Percentiles rank a stretch among this genome's conserved stretches.
Evolutionary conservation across 1,284 basidiomycete genomes (phyloP).

Genomic region (Phellinidium pouzarii): DNA sequence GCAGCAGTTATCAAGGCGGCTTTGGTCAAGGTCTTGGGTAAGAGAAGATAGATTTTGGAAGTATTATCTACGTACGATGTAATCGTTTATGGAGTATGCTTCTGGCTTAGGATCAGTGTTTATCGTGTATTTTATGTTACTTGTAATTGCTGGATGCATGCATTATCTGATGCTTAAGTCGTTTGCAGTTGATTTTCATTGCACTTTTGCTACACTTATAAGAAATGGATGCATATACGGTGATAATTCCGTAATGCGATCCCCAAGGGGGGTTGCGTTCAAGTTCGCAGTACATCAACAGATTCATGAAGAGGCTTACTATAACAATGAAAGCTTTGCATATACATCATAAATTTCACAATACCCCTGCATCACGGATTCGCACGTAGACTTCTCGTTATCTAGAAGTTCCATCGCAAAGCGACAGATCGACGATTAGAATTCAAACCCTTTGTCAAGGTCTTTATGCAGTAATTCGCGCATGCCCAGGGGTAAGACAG

Average conservation of each 20-base stretch:
- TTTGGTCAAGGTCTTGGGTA: slow-evolving; percentile 62
- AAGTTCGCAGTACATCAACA: too few species aligned
- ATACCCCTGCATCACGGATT: too few species aligned
- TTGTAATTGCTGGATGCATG: background rate
- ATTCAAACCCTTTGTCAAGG: slow-evolving; percentile 81
- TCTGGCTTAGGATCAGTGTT: background rate
- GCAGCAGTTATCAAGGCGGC: slow-evolving; percentile 69
- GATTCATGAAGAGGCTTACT: too few species aligned
- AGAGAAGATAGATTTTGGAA: slow-evolving; percentile 31
- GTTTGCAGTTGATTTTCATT: too few species aligned
- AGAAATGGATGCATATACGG: too few species aligned
- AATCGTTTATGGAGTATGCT: background rate
- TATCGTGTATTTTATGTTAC: background rate
- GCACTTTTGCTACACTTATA: too few species aligned
- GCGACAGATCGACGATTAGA: slow-evolving; percentile 30
- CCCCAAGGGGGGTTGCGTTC: too few species aligned
- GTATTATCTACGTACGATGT: background rate
- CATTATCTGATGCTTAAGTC: background rate
- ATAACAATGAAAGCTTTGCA: too few species aligned
- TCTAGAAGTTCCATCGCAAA: too few species aligned
- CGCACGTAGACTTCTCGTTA: too few species aligned
- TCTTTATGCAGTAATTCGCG: slow-evolving; percentile 76
- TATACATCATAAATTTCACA: too few species aligned
- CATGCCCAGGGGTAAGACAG: slow-evolving; percentile 88
- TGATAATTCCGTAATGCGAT: too few species aligned